phyloP scores from a whole-genome alignment of 495 filamentous ascomycete genomes.

The Xylaria scruposa region DNA sequence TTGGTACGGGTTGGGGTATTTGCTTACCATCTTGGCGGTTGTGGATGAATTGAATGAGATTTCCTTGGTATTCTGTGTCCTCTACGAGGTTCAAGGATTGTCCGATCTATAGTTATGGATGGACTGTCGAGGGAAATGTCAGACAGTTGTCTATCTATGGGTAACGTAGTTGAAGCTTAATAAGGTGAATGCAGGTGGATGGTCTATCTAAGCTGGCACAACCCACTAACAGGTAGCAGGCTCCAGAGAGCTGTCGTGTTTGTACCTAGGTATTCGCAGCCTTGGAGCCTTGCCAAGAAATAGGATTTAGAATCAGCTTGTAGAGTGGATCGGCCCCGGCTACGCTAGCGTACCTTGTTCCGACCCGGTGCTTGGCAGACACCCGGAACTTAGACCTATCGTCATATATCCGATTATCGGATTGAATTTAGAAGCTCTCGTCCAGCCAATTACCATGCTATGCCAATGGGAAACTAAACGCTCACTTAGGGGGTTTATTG shows the following conservation, averaged over 20 bases:
- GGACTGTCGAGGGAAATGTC: not conserved
- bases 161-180: not conserved
- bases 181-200: constrained; percentile 1
- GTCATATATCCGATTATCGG: constrained; percentile 19
- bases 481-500: not conserved
- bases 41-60: constrained; percentile 23
- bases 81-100: not conserved
- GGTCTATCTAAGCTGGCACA: too few relatives aligned
- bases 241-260: constrained; percentile 49
- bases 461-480: not conserved
- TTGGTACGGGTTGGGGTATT: not conserved
- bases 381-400: not conserved
- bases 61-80: constrained; percentile 20
- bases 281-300: constrained; percentile 42
- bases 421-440: not conserved
- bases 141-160: constrained; percentile 1
- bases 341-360: not conserved
- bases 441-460: not conserved
- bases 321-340: constrained; percentile 28
- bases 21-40: constrained; percentile 56
- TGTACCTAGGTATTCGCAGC: not conserved
- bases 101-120: not conserved
- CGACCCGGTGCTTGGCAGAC: constrained; percentile 7
- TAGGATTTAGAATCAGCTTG: constrained; percentile 24
- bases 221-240: constrained; percentile 38